These are phyloP conservation scores for Garcia nutans DNA, from an alignment of 345 rosid species.

Conservation along the genomic window DNA sequence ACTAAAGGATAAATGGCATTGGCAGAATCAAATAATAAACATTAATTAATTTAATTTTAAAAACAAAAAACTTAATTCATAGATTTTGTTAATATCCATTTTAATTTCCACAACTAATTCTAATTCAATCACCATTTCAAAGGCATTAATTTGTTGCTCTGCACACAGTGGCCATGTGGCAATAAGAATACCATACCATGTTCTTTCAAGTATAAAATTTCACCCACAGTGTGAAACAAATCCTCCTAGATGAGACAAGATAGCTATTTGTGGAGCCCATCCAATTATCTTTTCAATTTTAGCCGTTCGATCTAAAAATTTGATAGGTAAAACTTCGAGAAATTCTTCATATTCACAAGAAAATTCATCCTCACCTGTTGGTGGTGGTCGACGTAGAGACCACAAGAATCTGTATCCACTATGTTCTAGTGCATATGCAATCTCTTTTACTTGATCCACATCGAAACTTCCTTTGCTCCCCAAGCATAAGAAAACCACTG, in stretches of 20 bases:
- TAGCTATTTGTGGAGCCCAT: not conserved
- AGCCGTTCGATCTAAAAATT: not conserved
- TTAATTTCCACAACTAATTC: not conserved
- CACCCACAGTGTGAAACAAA: not conserved
- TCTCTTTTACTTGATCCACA: not conserved
- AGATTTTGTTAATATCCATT: not conserved
- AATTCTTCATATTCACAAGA: not conserved
- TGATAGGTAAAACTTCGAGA: not conserved
- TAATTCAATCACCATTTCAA: conserved; percentile 6
- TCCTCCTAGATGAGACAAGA: not conserved
- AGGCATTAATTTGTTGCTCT: conserved; percentile 17
- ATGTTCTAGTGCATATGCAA: not conserved
- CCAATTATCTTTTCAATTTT: not conserved
- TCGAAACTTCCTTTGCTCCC: not conserved
- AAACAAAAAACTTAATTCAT: too few relatives aligned
- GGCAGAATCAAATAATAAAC: too few relatives aligned
- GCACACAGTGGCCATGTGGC: conserved; percentile 5
- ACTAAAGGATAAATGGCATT: too few relatives aligned
- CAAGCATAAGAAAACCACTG: not conserved
- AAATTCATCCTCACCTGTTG: not conserved
- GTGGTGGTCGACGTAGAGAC: not conserved
- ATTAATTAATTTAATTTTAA: too few relatives aligned
- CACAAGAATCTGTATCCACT: not conserved
- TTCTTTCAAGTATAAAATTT: not conserved
- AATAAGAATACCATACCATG: not conserved